Conservation (phyloP, 2,329 filamentous ascomycete species). For the Neofusicoccum kwambonambiense region DNA sequence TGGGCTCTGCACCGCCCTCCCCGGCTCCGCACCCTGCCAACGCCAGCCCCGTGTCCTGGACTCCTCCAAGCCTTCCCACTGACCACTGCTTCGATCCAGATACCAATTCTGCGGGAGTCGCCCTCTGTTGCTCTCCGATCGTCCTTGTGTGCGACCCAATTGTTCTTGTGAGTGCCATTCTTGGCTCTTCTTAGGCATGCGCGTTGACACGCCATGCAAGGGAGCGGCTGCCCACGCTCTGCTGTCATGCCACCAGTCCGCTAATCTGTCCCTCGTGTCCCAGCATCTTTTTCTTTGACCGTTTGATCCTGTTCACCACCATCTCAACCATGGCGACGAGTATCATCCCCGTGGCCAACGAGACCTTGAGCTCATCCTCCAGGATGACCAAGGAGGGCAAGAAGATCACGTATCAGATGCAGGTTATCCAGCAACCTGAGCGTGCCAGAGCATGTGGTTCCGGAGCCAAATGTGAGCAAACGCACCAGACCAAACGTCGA, state of each 20-base stretch:
- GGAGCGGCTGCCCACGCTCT: conserved; percentile 17
- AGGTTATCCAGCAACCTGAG: conserved; percentile 90
- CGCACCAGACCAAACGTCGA: background rate
- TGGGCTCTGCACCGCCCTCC: background rate
- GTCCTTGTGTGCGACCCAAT: conserved; percentile 10
- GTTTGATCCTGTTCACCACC: background rate
- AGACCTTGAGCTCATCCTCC: conserved; percentile 53
- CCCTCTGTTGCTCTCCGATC: background rate
- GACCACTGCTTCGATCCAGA: conserved; percentile 1
- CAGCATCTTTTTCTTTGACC: conserved; percentile 5
- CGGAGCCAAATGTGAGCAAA: conserved; percentile 82
- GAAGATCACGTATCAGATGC: conserved; percentile 75
- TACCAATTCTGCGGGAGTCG: conserved; percentile 8
- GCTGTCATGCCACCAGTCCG: conserved; percentile 10
- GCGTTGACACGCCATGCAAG: conserved; percentile 17
- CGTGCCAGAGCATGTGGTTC: conserved; percentile 92
- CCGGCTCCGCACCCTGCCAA: background rate
- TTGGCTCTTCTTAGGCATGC: conserved; percentile 16
- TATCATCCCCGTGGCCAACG: conserved; percentile 55
- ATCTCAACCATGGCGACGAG: conserved; percentile 28
- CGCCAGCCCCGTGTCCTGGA: background rate
- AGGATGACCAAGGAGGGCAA: conserved; percentile 72
- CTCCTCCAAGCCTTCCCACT: background rate
- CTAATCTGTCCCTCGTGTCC: conserved; percentile 13
- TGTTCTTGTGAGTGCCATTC: conserved; percentile 16